Conservation (phyloP, 768 basidiomycete genomes). For the Kwoniella europaea region DNA sequence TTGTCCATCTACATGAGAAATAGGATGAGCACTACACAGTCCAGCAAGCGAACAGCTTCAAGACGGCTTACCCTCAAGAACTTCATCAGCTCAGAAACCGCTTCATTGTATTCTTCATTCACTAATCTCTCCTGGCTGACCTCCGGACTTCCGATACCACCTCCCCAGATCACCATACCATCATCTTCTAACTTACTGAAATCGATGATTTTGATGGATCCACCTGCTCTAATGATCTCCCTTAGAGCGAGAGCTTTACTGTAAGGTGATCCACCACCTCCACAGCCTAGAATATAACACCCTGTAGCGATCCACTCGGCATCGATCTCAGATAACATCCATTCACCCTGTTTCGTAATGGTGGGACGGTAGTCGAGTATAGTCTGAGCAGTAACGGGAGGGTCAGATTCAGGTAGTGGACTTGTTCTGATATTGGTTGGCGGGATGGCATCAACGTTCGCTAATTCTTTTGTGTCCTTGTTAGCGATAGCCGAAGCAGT, state of each 20-base stretch:
- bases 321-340: conserved; percentile 63
- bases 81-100: conserved; percentile 48
- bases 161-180: conserved; percentile 61
- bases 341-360: conserved; percentile 59
- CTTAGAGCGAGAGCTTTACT: conserved; percentile 63
- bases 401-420: conserved; percentile 12
- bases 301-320: conserved; percentile 69
- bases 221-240: conserved; percentile 65
- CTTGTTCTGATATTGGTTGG: conserved; percentile 11
- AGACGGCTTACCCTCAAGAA: conserved; percentile 34
- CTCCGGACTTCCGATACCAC: conserved; percentile 45
- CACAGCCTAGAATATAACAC: conserved; percentile 68
- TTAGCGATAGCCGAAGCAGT: background rate
- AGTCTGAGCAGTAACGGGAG: conserved; percentile 35
- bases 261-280: conserved; percentile 69
- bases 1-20: conserved; percentile 25
- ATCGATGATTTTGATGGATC: conserved; percentile 62
- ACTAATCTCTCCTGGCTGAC: conserved; percentile 53
- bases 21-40: background rate
- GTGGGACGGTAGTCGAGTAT: conserved; percentile 59
- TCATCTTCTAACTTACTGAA: conserved; percentile 53
- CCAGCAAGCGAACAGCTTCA: too few species aligned
- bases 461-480: background rate
- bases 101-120: conserved; percentile 60
- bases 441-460: conserved; percentile 4